Evolutionary conservation across 306 rosid genomes (phyloP).

Genomic region (Cicer chorassanicum): DNA sequence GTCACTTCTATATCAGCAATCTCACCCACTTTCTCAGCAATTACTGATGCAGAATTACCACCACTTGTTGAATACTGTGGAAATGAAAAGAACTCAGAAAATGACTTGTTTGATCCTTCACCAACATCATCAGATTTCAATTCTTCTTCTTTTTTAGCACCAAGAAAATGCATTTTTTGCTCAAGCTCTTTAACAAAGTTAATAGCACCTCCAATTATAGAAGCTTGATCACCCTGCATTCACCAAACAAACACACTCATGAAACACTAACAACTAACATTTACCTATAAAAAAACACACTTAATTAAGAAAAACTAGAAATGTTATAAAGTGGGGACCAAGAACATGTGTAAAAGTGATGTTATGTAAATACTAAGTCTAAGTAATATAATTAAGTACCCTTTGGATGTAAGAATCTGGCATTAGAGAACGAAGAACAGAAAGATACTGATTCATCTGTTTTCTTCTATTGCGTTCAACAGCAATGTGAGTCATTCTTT

Average conservation of each 20-base stretch:
- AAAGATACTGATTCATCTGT: slow-evolving; percentile 93
- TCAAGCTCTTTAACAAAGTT: slow-evolving; percentile 91
- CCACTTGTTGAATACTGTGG: slow-evolving; percentile 74
- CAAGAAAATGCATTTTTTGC: slow-evolving; percentile 73
- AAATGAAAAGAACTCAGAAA: slow-evolving; percentile 81
- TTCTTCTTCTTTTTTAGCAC: slow-evolving; percentile 49
- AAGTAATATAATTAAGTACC: slow-evolving; percentile 52
- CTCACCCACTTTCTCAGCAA: slow-evolving; percentile 45
- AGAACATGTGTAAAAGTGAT: not conserved
- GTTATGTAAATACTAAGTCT: not conserved
- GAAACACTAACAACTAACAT: no score
- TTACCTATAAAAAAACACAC: no score
- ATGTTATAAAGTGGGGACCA: not conserved
- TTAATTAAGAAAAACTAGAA: not conserved
- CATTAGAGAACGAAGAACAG: slow-evolving; percentile 87
- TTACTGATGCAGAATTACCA: slow-evolving; percentile 43
- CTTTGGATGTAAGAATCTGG: slow-evolving; percentile 92
- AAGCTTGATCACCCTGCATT: slow-evolving; percentile 92
- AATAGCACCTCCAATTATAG: slow-evolving; percentile 91
- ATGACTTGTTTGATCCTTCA: slow-evolving; percentile 48
- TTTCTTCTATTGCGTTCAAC: slow-evolving; percentile 91
- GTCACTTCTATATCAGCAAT: slow-evolving; percentile 91
- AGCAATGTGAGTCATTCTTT: slow-evolving; percentile 97
- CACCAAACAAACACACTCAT: not conserved
- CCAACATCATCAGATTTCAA: slow-evolving; percentile 3